These are phyloP conservation scores for Selaginella moellendorffii DNA, from an alignment of 75 land plant genomes.

Conservation along the genomic window DNA sequence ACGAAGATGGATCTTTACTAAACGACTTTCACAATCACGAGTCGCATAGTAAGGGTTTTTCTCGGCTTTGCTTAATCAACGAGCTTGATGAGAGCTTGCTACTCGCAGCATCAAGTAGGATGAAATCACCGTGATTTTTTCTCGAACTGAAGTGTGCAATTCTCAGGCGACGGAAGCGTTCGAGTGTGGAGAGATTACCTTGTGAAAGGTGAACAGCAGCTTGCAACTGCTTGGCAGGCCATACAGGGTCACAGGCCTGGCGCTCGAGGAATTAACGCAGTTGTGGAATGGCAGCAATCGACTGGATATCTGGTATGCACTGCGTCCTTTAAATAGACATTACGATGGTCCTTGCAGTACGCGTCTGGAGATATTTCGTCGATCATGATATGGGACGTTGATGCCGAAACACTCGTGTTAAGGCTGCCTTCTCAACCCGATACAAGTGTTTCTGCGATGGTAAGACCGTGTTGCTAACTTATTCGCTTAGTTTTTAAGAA, in stretches of 20 bases:
- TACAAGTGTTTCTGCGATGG: slow-evolving; percentile 60
- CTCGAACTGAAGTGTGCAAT: no score
- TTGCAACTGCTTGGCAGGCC: slow-evolving; percentile 83
- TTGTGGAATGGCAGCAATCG: slow-evolving; percentile 98
- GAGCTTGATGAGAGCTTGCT: slow-evolving; percentile 89
- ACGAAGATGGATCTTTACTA: slow-evolving; percentile 32
- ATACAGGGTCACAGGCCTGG: slow-evolving; percentile 77
- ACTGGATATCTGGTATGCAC: slow-evolving; percentile 92
- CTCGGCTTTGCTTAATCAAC: slow-evolving; percentile 71
- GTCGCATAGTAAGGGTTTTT: slow-evolving; percentile 53
- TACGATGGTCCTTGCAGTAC: no score
- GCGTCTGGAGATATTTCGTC: slow-evolving; percentile 67
- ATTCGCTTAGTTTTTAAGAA: background rate
- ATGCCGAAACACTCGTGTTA: slow-evolving; percentile 56
- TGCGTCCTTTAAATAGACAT: no score
- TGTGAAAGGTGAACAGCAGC: slow-evolving; percentile 40
- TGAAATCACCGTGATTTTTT: background rate
- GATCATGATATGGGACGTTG: slow-evolving; percentile 74
- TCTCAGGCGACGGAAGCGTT: slow-evolving; percentile 74
- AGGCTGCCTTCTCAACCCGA: slow-evolving; percentile 63
- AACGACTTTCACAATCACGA: slow-evolving; percentile 79
- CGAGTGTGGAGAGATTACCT: slow-evolving; percentile 86
- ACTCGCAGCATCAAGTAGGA: slow-evolving; percentile 85
- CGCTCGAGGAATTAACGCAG: slow-evolving; percentile 48
- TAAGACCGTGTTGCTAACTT: slow-evolving; percentile 10